A percentile compares a stretch with the other conserved stretches of the same genome.
Evolutionary conservation across 768 basidiomycete species (phyloP).

Genomic region (Rhizopogon vesiculosus): DNA sequence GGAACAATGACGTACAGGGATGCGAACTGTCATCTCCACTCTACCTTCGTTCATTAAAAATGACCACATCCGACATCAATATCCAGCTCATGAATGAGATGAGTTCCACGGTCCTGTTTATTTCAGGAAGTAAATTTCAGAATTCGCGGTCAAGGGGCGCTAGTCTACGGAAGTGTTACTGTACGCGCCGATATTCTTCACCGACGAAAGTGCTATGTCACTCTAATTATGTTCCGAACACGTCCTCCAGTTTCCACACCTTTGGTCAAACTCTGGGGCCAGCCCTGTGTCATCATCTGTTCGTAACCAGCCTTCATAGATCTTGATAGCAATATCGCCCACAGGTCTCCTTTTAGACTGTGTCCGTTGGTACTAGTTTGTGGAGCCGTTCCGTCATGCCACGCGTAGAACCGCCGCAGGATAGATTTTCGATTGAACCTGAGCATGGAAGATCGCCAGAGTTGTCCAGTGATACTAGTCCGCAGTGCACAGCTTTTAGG

Average conservation of each 20-base stretch:
- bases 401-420: background rate
- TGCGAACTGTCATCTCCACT: background rate
- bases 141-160: background rate
- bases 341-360: background rate
- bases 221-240: background rate
- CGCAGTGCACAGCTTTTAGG: background rate
- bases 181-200: background rate
- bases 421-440: background rate
- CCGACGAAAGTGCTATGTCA: background rate
- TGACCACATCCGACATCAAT: background rate
- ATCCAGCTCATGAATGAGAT: background rate
- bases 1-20: too few species aligned
- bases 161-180: background rate
- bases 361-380: too few species aligned
- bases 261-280: background rate
- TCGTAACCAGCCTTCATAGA: background rate
- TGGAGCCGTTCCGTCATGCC: background rate
- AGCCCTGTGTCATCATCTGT: background rate
- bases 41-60: background rate
- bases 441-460: background rate
- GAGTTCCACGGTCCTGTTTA: background rate
- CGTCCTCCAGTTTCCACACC: background rate
- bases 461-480: too few species aligned
- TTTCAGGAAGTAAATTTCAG: background rate
- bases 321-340: background rate